A percentile compares a stretch with the other conserved stretches of the same genome.
Conservation (phyloP, 2,329 filamentous ascomycete genomes). For the Leptodontidium sp. region DNA sequence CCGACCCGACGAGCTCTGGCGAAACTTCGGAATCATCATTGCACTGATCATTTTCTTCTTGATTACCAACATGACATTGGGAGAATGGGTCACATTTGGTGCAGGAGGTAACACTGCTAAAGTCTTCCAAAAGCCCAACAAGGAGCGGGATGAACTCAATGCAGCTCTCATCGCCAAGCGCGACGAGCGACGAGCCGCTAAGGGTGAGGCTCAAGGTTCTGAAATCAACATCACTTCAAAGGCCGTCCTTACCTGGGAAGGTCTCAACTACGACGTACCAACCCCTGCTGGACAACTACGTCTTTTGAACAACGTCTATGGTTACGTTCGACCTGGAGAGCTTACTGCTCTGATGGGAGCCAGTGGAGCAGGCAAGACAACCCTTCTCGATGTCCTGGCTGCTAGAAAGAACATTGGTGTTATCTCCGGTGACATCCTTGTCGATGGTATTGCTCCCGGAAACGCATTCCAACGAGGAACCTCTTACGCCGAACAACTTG, state of each 20-base stretch:
- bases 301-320: conserved; percentile 67
- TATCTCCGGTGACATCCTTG: conserved; percentile 67
- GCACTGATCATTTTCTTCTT: conserved; percentile 80
- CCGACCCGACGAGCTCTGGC: conserved; percentile 73
- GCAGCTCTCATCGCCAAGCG: conserved; percentile 66
- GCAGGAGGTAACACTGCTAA: conserved; percentile 84
- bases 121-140: conserved; percentile 75
- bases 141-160: conserved; percentile 72
- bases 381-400: conserved; percentile 69
- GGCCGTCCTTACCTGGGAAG: conserved; percentile 84
- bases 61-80: conserved; percentile 76
- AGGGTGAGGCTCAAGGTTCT: conserved; percentile 52
- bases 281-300: conserved; percentile 53
- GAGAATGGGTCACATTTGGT: conserved; percentile 80
- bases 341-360: conserved; percentile 70
- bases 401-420: conserved; percentile 71
- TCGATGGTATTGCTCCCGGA: conserved; percentile 66
- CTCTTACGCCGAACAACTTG: conserved; percentile 71
- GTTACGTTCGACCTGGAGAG: conserved; percentile 67
- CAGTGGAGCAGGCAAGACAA: conserved; percentile 72
- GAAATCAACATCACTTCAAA: conserved; percentile 66
- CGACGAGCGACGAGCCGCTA: conserved; percentile 59
- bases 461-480: conserved; percentile 69
- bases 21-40: conserved; percentile 84
- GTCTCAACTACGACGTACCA: conserved; percentile 80